Evolutionary conservation across 2,329 filamentous ascomycete genomes (phyloP).

Genomic region (Dothiorella sarmentorum): DNA sequence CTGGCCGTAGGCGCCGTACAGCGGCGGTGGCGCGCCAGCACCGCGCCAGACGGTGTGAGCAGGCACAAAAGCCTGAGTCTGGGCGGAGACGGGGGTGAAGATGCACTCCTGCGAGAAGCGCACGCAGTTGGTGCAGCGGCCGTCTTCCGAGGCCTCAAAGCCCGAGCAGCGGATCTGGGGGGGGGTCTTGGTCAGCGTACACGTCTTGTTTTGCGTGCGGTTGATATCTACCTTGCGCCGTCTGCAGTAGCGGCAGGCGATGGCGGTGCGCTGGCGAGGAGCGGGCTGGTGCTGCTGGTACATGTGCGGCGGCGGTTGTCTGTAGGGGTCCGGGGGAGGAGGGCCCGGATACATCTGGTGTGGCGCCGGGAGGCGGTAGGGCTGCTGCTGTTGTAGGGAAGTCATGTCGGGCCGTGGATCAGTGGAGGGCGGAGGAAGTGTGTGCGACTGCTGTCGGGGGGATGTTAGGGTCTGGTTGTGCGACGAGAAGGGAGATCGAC

Average conservation of each 20-base stretch:
- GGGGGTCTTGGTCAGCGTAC: not conserved
- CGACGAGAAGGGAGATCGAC: slow-evolving; percentile 23
- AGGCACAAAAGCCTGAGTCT: slow-evolving; percentile 71
- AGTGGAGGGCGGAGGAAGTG: slow-evolving; percentile 27
- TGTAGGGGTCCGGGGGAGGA: slow-evolving; percentile 40
- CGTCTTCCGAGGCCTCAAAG: slow-evolving; percentile 68
- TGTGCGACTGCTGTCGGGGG: slow-evolving; percentile 14
- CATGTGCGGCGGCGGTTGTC: slow-evolving; percentile 39
- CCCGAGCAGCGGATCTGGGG: slow-evolving; percentile 70
- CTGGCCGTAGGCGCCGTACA: slow-evolving; percentile 53
- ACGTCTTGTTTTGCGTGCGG: not conserved
- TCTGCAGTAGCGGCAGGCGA: slow-evolving; percentile 59
- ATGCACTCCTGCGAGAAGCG: slow-evolving; percentile 74
- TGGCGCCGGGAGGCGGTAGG: slow-evolving; percentile 45
- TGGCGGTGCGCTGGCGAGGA: slow-evolving; percentile 59
- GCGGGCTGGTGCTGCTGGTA: slow-evolving; percentile 47
- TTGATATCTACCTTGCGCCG: slow-evolving; percentile 52
- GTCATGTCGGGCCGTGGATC: slow-evolving; percentile 45
- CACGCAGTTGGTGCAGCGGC: slow-evolving; percentile 69
- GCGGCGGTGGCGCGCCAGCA: slow-evolving; percentile 42
- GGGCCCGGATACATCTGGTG: slow-evolving; percentile 44
- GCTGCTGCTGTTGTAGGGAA: slow-evolving; percentile 41
- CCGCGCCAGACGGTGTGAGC: slow-evolving; percentile 62
- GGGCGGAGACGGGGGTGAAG: slow-evolving; percentile 71
- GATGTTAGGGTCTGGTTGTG: slow-evolving; percentile 19